phyloP scores from a whole-genome alignment of 768 basidiomycete genomes.

The Kwoniella dejecticola region DNA sequence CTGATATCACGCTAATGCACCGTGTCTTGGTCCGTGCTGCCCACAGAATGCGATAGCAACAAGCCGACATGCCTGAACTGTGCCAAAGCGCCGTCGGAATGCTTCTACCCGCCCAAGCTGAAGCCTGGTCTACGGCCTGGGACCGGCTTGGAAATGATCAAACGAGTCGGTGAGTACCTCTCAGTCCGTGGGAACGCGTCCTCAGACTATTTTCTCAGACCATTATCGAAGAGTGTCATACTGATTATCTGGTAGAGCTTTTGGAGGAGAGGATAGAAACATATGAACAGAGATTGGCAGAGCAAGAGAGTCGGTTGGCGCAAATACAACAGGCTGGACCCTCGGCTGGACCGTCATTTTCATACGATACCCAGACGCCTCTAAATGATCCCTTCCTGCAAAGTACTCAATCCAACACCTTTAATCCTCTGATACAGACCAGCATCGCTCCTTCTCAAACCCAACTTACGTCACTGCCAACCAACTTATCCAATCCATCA shows the following conservation, averaged over 20 bases:
- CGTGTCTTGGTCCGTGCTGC: neutral
- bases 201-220: neutral
- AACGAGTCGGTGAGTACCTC: constrained; percentile 41
- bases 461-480: constrained; percentile 3
- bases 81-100: constrained; percentile 35
- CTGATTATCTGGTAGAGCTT: constrained; percentile 22
- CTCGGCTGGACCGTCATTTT: constrained; percentile 16
- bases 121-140: constrained; percentile 53
- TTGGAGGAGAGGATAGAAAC: constrained; percentile 40
- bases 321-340: constrained; percentile 1
- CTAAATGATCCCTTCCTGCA: constrained; percentile 6
- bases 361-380: constrained; percentile 19
- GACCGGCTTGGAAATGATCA: constrained; percentile 48
- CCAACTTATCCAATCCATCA: constrained; percentile 12
- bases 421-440: constrained; percentile 4
- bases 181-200: neutral
- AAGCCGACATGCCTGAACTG: constrained; percentile 37
- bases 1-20: neutral
- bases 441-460: neutral
- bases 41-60: constrained; percentile 38
- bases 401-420: constrained; percentile 3
- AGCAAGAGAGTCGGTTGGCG: constrained; percentile 39
- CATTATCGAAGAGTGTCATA: neutral
- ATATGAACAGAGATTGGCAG: constrained; percentile 37
- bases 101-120: constrained; percentile 47